Percentiles rank a stretch among this genome's conserved stretches.
Conservation (phyloP, 305 asterid species). For the Striga hermonthica region DNA sequence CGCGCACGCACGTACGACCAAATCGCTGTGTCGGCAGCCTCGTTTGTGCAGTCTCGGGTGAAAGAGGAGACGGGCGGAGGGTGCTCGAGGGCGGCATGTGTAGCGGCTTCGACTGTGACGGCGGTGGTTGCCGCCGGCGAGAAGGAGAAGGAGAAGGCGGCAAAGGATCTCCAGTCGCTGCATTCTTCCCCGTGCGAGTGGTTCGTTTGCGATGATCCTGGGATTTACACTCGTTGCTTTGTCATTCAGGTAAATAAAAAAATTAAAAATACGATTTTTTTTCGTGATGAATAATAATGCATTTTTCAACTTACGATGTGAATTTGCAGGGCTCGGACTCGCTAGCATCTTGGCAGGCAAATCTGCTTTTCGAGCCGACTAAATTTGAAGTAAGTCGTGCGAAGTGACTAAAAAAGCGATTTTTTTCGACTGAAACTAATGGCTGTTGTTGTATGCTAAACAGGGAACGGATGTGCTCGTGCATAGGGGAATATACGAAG, state of each 20-base stretch:
- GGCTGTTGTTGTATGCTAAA: slow-evolving; percentile 6
- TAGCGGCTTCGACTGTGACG: slow-evolving; percentile 89
- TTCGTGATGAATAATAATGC: too few relatives aligned
- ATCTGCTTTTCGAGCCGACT: slow-evolving; percentile 84
- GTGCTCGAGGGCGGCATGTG: slow-evolving; percentile 57
- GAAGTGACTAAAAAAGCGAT: neutral
- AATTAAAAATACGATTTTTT: too few relatives aligned
- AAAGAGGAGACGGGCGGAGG: slow-evolving; percentile 30
- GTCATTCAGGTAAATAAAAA: slow-evolving; percentile 58
- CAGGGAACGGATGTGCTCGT: slow-evolving; percentile 74
- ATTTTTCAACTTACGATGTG: too few relatives aligned
- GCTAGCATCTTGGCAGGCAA: slow-evolving; percentile 90
- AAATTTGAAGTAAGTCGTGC: slow-evolving; percentile 61
- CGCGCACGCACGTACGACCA: slow-evolving; percentile 41
- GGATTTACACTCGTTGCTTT: slow-evolving; percentile 64
- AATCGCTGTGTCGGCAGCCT: slow-evolving; percentile 81
- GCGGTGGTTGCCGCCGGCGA: slow-evolving; percentile 85
- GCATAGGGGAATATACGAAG: slow-evolving; percentile 88
- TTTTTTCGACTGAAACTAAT: slow-evolving; percentile 18
- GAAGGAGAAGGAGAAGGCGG: slow-evolving; percentile 70
- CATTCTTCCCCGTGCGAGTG: slow-evolving; percentile 83
- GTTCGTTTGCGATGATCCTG: slow-evolving; percentile 79
- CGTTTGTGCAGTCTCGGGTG: slow-evolving; percentile 58
- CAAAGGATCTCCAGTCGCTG: slow-evolving; percentile 77
- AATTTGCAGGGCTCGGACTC: slow-evolving; percentile 83